Base-by-base conservation (phyloP, 2,329 filamentous ascomycete species). In the Pseudocercospora musae region DNA sequence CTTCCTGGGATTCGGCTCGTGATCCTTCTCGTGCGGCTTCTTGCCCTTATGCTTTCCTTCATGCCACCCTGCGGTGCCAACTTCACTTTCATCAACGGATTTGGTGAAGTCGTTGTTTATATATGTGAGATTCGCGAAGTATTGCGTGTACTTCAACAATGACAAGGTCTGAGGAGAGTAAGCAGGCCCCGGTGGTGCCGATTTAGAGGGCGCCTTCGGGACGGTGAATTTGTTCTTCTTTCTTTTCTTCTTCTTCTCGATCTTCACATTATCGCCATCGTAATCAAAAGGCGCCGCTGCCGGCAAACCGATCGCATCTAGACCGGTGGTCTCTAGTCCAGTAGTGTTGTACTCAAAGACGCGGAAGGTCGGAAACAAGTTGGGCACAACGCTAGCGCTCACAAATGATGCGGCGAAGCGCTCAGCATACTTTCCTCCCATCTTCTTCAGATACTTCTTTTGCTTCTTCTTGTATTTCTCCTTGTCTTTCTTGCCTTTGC, bases 261-360 rank as follows among this genome's bases (percentile, higher is more conserved):
- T 72, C 63, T 76, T 69, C 70, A 77, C 58, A 67, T 78, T 62
- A 70, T 76, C 69, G n/a, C 72, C 73, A 25, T 74, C 70, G 20
- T 68, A 50, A 7, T 65, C 57, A n/a, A 46, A 62, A 15, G 58
- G 54, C 21, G 58, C 42, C 4, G 60, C 56, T 13, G 68, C 62
- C 3, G 68, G 67, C 10, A 40, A 0, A 75, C 69, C 57, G 31
- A 62, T 42, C 10, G 29, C 27, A 20, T 44, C 37, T n/a, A 55
- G 27, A 18, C 64, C 40, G 10, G 15, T 18, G 4, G 57, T 49
- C 37, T 92, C 89, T 3, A 96, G 75, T 0, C 92, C 91, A 0
- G 83, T 90, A 59, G 91, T 91, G 74, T 99, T 98, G 81, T 98
- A 99, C 72, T 96, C 91, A 67, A 94, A 82, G n/a, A 99, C 84